phyloP scores from a whole-genome alignment of 495 filamentous ascomycete species.

The Podospora didyma region DNA sequence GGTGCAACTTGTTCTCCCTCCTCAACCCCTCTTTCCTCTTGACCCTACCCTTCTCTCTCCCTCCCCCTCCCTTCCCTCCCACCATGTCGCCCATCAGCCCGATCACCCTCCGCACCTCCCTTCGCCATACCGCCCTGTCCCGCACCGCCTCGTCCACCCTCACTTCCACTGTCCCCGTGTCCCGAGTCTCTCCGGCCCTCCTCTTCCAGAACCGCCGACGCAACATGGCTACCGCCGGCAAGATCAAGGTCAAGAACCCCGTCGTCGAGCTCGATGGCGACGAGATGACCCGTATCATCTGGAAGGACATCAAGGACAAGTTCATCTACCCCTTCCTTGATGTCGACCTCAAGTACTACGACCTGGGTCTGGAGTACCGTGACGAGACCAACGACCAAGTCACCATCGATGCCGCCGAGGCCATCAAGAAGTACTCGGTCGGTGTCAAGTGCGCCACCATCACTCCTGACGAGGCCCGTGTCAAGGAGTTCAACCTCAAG shows the following conservation, averaged over 20 bases:
- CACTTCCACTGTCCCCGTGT: constrained; percentile 5
- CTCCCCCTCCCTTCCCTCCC: constrained; percentile 8
- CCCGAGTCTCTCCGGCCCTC: constrained; percentile 19
- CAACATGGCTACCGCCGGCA: constrained; percentile 44
- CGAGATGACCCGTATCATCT: constrained; percentile 99
- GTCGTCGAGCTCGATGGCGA: constrained; percentile 97
- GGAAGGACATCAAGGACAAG: constrained; percentile 97
- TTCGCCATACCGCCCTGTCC: constrained; percentile 21
- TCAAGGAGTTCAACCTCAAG: constrained; percentile 98
- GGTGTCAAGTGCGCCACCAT: constrained; percentile 99
- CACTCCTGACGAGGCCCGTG: constrained; percentile 92
- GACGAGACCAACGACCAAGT: constrained; percentile 95
- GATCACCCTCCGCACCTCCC: constrained; percentile 24
- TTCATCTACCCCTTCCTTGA: constrained; percentile 94
- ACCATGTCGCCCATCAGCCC: constrained; percentile 28
- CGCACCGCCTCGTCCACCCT: constrained; percentile 2
- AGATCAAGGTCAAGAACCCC: constrained; percentile 98
- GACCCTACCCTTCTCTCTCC: background rate
- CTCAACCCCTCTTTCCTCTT: background rate
- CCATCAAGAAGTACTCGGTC: constrained; percentile 97
- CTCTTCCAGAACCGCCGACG: constrained; percentile 28
- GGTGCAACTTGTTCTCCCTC: constrained; percentile 13
- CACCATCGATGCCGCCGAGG: constrained; percentile 89
- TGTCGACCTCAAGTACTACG: constrained; percentile 98
- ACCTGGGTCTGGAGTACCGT: constrained; percentile 90